Conservation (phyloP, 768 basidiomycete species). For the Kwoniella europaea region DNA sequence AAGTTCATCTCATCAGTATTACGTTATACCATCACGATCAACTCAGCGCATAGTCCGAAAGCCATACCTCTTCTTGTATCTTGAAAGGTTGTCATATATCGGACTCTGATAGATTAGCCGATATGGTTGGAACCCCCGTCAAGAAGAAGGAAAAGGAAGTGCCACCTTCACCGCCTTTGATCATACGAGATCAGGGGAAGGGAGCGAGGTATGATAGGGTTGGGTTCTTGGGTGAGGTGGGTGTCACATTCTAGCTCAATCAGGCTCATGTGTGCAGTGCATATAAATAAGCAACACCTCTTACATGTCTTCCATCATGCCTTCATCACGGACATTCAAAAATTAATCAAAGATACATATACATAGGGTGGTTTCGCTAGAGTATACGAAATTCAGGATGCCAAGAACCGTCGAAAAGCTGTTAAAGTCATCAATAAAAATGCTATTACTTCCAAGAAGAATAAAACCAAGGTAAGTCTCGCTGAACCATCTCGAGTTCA, state of each 20-base stretch:
- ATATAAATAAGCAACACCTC: neutral
- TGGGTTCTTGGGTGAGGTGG: slow-evolving; percentile 86
- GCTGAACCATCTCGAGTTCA: no score
- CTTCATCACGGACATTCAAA: no score
- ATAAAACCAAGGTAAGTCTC: slow-evolving; percentile 82
- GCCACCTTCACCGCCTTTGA: slow-evolving; percentile 46
- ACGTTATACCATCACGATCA: neutral
- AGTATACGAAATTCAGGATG: slow-evolving; percentile 90
- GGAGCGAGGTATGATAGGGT: slow-evolving; percentile 67
- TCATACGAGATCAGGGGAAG: slow-evolving; percentile 40
- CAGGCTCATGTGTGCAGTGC: no score
- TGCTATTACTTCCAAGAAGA: slow-evolving; percentile 92
- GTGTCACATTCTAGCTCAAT: slow-evolving; percentile 42
- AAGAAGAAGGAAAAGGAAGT: slow-evolving; percentile 42
- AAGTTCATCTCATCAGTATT: neutral
- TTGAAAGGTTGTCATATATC: no score
- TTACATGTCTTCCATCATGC: neutral
- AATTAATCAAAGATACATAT: neutral
- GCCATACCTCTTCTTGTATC: no score
- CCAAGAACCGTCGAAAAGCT: slow-evolving; percentile 69
- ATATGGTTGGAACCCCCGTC: slow-evolving; percentile 9
- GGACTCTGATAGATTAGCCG: no score
- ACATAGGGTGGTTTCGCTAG: slow-evolving; percentile 87
- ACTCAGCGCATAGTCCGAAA: no score
- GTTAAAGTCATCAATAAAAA: slow-evolving; percentile 95